phyloP scores from a whole-genome alignment of 2,329 filamentous ascomycete species.

The Calonectria pseudoturangicola region DNA sequence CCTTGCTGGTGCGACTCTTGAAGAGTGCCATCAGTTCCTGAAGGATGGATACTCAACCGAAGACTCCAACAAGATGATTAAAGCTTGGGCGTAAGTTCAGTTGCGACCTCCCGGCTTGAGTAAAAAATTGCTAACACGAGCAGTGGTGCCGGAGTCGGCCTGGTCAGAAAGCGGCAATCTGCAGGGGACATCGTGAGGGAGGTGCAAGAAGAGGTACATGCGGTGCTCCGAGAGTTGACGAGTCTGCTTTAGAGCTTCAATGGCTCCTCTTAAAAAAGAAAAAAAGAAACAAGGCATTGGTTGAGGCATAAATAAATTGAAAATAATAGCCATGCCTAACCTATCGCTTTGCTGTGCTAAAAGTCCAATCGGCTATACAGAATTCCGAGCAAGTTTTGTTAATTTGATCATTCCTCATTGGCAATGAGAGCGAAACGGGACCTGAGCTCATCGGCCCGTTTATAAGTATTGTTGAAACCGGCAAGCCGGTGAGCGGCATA shows the following conservation, averaged over 20 bases:
- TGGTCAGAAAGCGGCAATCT: constrained; percentile 64
- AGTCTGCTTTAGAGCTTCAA: constrained; percentile 36
- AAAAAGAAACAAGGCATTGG: too few relatives aligned
- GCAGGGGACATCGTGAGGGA: constrained; percentile 67
- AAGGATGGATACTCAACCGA: constrained; percentile 61
- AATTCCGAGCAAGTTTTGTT: too few relatives aligned
- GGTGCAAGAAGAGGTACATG: constrained; percentile 61
- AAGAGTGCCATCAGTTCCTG: constrained; percentile 64
- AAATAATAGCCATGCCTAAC: too few relatives aligned
- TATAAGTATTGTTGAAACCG: too few relatives aligned
- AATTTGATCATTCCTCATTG: too few relatives aligned
- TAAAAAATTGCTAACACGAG: constrained; percentile 34
- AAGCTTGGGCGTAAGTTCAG: constrained; percentile 62
- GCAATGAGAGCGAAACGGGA: too few relatives aligned
- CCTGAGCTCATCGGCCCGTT: too few relatives aligned
- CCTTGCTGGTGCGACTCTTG: constrained; percentile 61
- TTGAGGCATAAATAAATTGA: too few relatives aligned
- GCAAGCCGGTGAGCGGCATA: too few relatives aligned
- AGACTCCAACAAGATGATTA: constrained; percentile 57
- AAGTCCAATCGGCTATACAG: too few relatives aligned
- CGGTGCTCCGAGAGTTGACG: constrained; percentile 57
- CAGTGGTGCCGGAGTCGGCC: constrained; percentile 66
- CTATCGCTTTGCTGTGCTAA: too few relatives aligned
- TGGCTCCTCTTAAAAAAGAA: neutral
- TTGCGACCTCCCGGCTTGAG: neutral